Percentiles rank a stretch among this genome's conserved stretches.
phyloP scores from a whole-genome alignment of 2,329 filamentous ascomycete genomes.

The Trichoderma sp. region DNA sequence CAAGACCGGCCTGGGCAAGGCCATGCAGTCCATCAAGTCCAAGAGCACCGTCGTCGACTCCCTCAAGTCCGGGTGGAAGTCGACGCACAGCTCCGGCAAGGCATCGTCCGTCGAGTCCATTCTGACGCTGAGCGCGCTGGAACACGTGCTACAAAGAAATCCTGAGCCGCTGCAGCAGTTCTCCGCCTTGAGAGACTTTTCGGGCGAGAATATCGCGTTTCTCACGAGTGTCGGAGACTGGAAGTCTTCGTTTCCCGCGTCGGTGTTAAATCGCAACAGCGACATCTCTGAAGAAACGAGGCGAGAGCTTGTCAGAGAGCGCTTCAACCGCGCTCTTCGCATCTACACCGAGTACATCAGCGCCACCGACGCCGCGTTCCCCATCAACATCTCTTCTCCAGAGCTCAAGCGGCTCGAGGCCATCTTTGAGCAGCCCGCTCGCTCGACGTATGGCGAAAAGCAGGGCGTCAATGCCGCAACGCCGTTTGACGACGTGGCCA shows the following conservation, averaged over 20 bases:
- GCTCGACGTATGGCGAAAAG: constrained; percentile 45
- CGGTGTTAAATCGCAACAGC: constrained; percentile 31
- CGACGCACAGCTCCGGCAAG: constrained; percentile 39
- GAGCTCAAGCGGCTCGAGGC: constrained; percentile 55
- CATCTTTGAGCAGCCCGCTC: constrained; percentile 58
- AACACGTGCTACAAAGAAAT: constrained; percentile 62
- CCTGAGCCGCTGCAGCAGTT: constrained; percentile 64
- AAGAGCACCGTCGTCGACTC: constrained; percentile 36
- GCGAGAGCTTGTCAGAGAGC: constrained; percentile 45
- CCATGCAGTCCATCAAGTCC: constrained; percentile 32
- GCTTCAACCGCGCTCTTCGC: constrained; percentile 60
- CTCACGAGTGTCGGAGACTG: constrained; percentile 60
- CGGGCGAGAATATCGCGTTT: constrained; percentile 71
- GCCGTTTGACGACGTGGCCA: constrained; percentile 41
- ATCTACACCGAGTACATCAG: constrained; percentile 66
- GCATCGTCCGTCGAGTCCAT: constrained; percentile 45
- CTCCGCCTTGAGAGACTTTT: constrained; percentile 67
- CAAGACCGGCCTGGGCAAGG: constrained; percentile 35
- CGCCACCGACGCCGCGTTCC: constrained; percentile 62
- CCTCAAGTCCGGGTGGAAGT: constrained; percentile 37
- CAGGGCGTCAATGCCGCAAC: constrained; percentile 42
- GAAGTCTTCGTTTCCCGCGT: constrained; percentile 46
- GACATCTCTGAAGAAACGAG: constrained; percentile 30
- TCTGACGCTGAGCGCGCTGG: constrained; percentile 63
- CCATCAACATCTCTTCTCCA: constrained; percentile 62